A percentile compares a stretch with the other conserved stretches of the same genome.
phyloP scores from a whole-genome alignment of 2,329 filamentous ascomycete genomes.

The Colletotrichum viniferum region DNA sequence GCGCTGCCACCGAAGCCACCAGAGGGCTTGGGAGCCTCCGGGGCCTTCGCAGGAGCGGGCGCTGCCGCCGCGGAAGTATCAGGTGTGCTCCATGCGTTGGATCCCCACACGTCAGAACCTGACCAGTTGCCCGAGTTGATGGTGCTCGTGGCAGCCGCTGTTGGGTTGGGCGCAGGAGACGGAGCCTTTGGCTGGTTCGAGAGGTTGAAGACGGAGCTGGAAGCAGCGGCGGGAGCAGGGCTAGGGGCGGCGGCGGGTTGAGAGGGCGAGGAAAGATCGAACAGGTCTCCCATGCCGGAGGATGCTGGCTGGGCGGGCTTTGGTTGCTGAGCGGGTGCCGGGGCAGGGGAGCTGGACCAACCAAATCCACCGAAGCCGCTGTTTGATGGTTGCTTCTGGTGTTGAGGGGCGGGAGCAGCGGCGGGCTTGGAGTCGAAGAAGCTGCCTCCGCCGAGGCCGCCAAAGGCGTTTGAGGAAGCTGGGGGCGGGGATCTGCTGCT shows the following conservation, averaged over 20 bases:
- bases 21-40: slow-evolving; percentile 31
- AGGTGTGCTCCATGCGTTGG: slow-evolving; percentile 79
- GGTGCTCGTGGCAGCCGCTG: slow-evolving; percentile 36
- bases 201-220: slow-evolving; percentile 82
- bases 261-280: slow-evolving; percentile 70
- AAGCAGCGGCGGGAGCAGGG: slow-evolving; percentile 40
- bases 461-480: slow-evolving; percentile 49
- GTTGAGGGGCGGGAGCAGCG: slow-evolving; percentile 47
- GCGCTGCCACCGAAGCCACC: slow-evolving; percentile 44
- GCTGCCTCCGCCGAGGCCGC: slow-evolving; percentile 70
- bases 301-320: slow-evolving; percentile 52
- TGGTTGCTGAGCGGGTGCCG: slow-evolving; percentile 35
- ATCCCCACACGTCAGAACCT: slow-evolving; percentile 80
- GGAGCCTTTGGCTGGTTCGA: slow-evolving; percentile 58
- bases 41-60: slow-evolving; percentile 61
- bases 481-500: slow-evolving; percentile 37
- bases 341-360: slow-evolving; percentile 55
- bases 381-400: slow-evolving; percentile 57
- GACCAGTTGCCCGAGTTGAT: slow-evolving; percentile 45
- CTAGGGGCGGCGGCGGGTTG: slow-evolving; percentile 39
- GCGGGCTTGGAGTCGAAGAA: slow-evolving; percentile 84
- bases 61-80: slow-evolving; percentile 53
- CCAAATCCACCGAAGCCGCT: slow-evolving; percentile 72
- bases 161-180: slow-evolving; percentile 40
- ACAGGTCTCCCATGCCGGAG: slow-evolving; percentile 74